Evolutionary conservation across 2,329 filamentous ascomycete species (phyloP), one percentile per base, ranked within the genome.

Genomic region (Fusarium sp.): DNA sequence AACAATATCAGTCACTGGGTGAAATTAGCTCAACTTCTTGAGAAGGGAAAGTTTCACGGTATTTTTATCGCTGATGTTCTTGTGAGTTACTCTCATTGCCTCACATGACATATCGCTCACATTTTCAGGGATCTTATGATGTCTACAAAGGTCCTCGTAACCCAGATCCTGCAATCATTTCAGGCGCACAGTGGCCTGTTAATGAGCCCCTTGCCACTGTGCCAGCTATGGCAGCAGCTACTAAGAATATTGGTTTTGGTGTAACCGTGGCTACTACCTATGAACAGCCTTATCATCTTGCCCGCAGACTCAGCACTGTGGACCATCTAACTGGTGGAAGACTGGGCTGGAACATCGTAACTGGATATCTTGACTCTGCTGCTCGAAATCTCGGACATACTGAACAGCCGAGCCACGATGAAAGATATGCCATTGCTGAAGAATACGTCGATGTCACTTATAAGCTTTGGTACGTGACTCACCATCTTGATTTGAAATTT

Each of bases 191-290:
- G 80, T 94, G 90, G 88, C 92, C 91, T 0, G 89, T 93, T 19
- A 93, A 92, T 32, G 91, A 93, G 77, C 92, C 91, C 0, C 79
- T 93, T 2, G 86, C 88, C 4, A 86, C 91, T 2, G 85, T 94
- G 2, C 86, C 91, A 2, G 91, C 91, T 1, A 92, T 94, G 91
- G 91, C 92, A 2, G 91, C 91, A 0, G 92, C 85, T 0, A 94
- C 92, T 0, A 87, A 91, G 75, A 92, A 86, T 66, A 88, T 94
- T 32, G 90, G 88, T 0, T 93, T 94, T 71, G 92, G 92, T 1
- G 90, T 94, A 11, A 94, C 92, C 0, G 88, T 91, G 2, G 89
- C 89, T 4, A 93, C 91, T 2, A 93, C 91, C 0, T 94, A 93
- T 69, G 91, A 93, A 76, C 88, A 91, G 76, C 92, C 92, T 0